Evolutionary conservation across 2,329 filamentous ascomycete genomes (phyloP).

Genomic region (Ascochyta viciae-villosae): DNA sequence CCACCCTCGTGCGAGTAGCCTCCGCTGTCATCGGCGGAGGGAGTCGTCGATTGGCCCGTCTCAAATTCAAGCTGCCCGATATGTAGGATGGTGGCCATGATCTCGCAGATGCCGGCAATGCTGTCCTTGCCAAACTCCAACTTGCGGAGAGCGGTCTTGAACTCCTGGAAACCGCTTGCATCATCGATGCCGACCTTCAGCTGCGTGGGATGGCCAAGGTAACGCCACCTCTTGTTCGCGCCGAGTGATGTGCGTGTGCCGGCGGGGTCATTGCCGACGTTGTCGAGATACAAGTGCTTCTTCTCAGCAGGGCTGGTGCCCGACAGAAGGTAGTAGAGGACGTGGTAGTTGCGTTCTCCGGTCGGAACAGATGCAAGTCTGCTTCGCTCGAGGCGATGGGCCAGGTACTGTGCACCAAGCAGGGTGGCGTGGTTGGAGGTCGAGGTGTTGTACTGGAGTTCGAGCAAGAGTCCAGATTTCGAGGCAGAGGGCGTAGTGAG

Average conservation of each 20-base stretch:
- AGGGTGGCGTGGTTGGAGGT: slow-evolving; percentile 83
- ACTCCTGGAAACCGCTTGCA: slow-evolving; percentile 91
- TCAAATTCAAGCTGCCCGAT: slow-evolving; percentile 96
- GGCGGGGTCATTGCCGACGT: slow-evolving; percentile 56
- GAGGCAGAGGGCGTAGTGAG: slow-evolving; percentile 94
- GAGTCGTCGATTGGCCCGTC: slow-evolving; percentile 78
- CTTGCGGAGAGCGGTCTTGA: slow-evolving; percentile 93
- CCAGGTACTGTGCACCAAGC: slow-evolving; percentile 91
- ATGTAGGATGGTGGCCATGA: slow-evolving; percentile 92
- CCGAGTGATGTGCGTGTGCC: slow-evolving; percentile 62
- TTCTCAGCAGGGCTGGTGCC: slow-evolving; percentile 93
- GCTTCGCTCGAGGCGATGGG: slow-evolving; percentile 91
- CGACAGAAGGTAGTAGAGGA: slow-evolving; percentile 92
- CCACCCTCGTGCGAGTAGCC: slow-evolving; percentile 96
- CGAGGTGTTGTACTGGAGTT: slow-evolving; percentile 94
- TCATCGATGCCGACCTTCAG: slow-evolving; percentile 98
- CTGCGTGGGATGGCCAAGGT: slow-evolving; percentile 94
- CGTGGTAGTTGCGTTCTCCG: slow-evolving; percentile 94
- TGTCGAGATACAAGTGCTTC: slow-evolving; percentile 75
- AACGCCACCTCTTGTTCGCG: slow-evolving; percentile 88
- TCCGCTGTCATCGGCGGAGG: slow-evolving; percentile 86
- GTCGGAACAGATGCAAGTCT: slow-evolving; percentile 91
- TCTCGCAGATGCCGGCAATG: slow-evolving; percentile 96
- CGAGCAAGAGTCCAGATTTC: slow-evolving; percentile 93
- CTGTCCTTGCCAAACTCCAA: slow-evolving; percentile 92